phyloP scores from a whole-genome alignment of 192 early-diverging fungal species.

The Podila epicladia region DNA sequence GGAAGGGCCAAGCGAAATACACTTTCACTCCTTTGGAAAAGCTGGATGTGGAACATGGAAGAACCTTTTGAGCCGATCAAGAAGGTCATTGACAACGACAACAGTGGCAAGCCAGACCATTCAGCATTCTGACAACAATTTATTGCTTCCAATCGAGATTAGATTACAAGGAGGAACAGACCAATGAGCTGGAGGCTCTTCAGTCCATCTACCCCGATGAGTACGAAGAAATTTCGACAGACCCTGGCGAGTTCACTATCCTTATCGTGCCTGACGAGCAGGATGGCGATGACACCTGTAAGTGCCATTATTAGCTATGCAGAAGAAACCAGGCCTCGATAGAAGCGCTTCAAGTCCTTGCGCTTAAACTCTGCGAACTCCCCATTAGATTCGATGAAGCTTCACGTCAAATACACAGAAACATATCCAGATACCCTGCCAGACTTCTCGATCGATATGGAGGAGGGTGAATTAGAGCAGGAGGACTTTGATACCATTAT shows the following conservation, averaged over 20 bases:
- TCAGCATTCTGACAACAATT: too few species aligned
- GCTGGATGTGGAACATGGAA: too few species aligned
- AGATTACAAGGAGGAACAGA: slow-evolving; percentile 84
- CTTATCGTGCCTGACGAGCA: slow-evolving; percentile 68
- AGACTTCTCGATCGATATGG: slow-evolving; percentile 64
- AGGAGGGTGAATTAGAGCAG: slow-evolving; percentile 55
- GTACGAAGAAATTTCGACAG: slow-evolving; percentile 63
- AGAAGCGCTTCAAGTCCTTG: too few species aligned
- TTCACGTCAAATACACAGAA: slow-evolving; percentile 74
- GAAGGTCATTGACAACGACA: too few species aligned
- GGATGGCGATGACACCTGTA: slow-evolving; percentile 68
- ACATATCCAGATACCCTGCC: slow-evolving; percentile 80
- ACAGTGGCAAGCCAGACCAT: too few species aligned
- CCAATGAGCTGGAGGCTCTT: slow-evolving; percentile 81
- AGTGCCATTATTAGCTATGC: background rate
- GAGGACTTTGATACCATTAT: slow-evolving; percentile 52
- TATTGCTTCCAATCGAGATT: slow-evolving; percentile 3
- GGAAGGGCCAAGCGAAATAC: too few species aligned
- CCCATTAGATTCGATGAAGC: slow-evolving; percentile 51
- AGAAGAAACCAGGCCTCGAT: slow-evolving; percentile 1
- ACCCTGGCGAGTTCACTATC: slow-evolving; percentile 66
- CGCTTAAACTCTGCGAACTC: background rate
- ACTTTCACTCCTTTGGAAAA: too few species aligned
- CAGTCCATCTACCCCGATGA: slow-evolving; percentile 86
- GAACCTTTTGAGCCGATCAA: too few species aligned